These are phyloP conservation scores for Mollisiaceae sp. DNA, from an alignment of 2,329 filamentous ascomycete genomes.

Conservation along the genomic window DNA sequence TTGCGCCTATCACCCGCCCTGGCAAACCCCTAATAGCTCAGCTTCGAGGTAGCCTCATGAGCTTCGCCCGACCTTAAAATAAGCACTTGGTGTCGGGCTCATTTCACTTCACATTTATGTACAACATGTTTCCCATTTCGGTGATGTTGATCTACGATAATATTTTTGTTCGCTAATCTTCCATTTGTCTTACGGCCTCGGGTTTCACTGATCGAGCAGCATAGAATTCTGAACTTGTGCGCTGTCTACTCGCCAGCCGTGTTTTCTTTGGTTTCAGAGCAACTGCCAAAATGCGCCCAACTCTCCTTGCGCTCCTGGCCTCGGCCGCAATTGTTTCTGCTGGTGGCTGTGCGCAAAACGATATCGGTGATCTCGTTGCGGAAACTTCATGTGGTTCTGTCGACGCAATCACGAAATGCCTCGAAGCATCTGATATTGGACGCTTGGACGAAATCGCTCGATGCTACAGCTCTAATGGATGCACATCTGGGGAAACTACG, in stretches of 20 bases:
- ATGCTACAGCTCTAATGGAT: constrained; percentile 36
- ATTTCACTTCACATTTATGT: constrained; percentile 17
- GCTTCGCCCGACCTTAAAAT: constrained; percentile 13
- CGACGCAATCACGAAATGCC: constrained; percentile 32
- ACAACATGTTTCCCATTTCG: constrained; percentile 13
- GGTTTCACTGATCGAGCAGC: neutral
- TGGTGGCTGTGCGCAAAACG: constrained; percentile 26
- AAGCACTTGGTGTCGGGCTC: constrained; percentile 11
- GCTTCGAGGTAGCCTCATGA: constrained; percentile 4
- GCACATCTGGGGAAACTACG: constrained; percentile 29
- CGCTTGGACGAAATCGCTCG: constrained; percentile 30
- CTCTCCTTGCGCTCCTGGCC: constrained; percentile 28
- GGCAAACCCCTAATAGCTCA: constrained; percentile 5
- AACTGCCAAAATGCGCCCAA: constrained; percentile 32
- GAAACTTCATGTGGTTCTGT: constrained; percentile 33
- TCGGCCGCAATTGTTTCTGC: constrained; percentile 31
- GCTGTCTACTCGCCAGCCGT: neutral
- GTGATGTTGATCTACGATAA: neutral
- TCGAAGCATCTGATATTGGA: constrained; percentile 26
- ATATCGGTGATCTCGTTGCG: constrained; percentile 30
- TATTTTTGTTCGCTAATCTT: constrained; percentile 4
- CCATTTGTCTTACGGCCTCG: neutral
- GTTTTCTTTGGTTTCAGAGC: constrained; percentile 12
- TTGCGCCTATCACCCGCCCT: neutral
- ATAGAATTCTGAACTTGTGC: neutral